Conservation (phyloP, 2,329 filamentous ascomycete species). For the Penicillium occitanis region DNA sequence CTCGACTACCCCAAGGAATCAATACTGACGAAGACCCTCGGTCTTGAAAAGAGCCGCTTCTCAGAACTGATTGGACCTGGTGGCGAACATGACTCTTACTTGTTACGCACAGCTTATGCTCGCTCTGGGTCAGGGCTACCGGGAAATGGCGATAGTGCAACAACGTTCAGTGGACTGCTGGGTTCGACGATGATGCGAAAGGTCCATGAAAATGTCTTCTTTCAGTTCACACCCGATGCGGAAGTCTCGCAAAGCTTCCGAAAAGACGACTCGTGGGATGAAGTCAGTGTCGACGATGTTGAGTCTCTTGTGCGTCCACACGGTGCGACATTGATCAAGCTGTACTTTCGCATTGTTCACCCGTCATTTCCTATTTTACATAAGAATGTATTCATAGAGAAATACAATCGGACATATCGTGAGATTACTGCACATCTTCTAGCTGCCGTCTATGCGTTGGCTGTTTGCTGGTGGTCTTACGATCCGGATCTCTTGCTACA, state of each 20-base stretch:
- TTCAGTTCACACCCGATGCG: conserved; percentile 16
- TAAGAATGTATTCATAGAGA: conserved; percentile 75
- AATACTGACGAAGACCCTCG: conserved; percentile 17
- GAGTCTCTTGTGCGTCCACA: conserved; percentile 74
- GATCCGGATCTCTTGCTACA: conserved; percentile 31
- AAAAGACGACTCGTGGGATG: conserved; percentile 11
- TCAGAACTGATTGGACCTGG: conserved; percentile 19
- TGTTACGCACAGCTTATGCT: neutral
- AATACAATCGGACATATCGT: conserved; percentile 69
- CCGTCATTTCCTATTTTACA: conserved; percentile 80
- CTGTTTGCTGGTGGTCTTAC: conserved; percentile 80
- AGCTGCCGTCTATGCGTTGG: conserved; percentile 73
- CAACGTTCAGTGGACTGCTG: neutral
- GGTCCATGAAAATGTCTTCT: conserved; percentile 17
- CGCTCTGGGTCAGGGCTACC: neutral
- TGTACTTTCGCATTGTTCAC: conserved; percentile 80
- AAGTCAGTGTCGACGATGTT: conserved; percentile 38
- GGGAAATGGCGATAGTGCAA: neutral
- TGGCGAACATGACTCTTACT: conserved; percentile 16
- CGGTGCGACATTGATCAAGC: conserved; percentile 72
- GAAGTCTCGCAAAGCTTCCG: conserved; percentile 14
- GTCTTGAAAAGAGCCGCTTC: conserved; percentile 19
- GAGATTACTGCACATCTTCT: conserved; percentile 75
- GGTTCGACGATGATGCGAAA: conserved; percentile 9
- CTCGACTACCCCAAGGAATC: conserved; percentile 19